Conservation (phyloP, 164 flowering plant genomes). For the Cinnamomum micranthum region DNA sequence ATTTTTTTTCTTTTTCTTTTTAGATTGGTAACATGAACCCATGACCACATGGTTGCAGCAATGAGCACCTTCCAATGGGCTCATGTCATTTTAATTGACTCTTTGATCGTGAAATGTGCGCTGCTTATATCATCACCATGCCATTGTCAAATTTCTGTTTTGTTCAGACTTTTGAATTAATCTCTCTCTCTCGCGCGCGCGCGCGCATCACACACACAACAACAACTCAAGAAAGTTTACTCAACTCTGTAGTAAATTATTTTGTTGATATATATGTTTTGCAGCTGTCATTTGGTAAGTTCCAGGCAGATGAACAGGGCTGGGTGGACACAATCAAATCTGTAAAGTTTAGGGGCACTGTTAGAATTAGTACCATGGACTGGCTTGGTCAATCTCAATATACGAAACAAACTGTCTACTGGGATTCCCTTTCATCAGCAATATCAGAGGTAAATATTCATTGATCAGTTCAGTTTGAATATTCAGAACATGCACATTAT, state of each 20-base stretch:
- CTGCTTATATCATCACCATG: too few relatives aligned
- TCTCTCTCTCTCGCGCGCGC: too few relatives aligned
- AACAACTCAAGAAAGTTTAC: too few relatives aligned
- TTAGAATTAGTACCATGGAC: constrained; percentile 89
- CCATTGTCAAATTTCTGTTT: too few relatives aligned
- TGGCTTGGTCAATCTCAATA: constrained; percentile 96
- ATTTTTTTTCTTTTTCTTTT: too few relatives aligned
- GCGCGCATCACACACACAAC: too few relatives aligned
- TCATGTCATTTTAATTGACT: too few relatives aligned
- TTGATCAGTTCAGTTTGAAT: background rate
- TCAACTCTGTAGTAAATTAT: background rate
- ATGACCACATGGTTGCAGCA: too few relatives aligned
- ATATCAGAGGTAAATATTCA: constrained; percentile 61
- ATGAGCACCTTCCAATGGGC: too few relatives aligned
- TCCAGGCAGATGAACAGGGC: constrained; percentile 85
- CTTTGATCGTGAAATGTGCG: too few relatives aligned
- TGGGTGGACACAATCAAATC: constrained; percentile 92
- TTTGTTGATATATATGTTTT: background rate
- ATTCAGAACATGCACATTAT: background rate
- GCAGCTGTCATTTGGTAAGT: constrained; percentile 85
- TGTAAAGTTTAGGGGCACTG: constrained; percentile 48
- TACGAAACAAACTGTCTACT: constrained; percentile 48
- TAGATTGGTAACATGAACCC: too few relatives aligned
- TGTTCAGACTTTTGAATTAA: too few relatives aligned
- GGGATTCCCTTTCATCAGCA: constrained; percentile 88